A percentile compares a stretch with the other conserved stretches of the same genome.
Conservation (phyloP, 768 basidiomycete species). For the Xanthoconium purpureum region DNA sequence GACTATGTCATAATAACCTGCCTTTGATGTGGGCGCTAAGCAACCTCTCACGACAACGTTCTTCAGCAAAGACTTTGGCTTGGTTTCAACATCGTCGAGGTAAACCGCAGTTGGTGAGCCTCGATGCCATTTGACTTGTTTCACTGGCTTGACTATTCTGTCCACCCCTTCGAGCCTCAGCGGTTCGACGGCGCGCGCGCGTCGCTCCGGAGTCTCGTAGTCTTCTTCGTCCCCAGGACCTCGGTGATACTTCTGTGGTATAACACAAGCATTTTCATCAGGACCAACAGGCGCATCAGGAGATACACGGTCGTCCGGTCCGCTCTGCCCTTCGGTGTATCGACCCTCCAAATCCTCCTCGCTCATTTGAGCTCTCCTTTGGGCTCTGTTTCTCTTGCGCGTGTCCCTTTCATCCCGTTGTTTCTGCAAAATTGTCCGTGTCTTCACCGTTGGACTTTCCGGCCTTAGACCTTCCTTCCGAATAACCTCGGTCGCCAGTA, state of each 20-base stretch:
- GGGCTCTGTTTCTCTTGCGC: conserved; percentile 57
- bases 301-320: conserved; percentile 6
- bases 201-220: conserved; percentile 62
- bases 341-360: conserved; percentile 29
- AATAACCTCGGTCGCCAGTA: conserved; percentile 67
- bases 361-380: conserved; percentile 51
- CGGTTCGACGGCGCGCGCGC: conserved; percentile 40
- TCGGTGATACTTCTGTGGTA: conserved; percentile 43
- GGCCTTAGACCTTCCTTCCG: conserved; percentile 68
- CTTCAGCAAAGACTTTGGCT: conserved; percentile 42
- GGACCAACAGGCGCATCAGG: conserved; percentile 3
- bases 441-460: conserved; percentile 75
- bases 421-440: conserved; percentile 64
- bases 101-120: conserved; percentile 61
- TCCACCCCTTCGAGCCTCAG: conserved; percentile 36
- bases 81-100: conserved; percentile 61
- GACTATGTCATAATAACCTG: conserved; percentile 24
- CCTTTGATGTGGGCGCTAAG: conserved; percentile 66
- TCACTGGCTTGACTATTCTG: conserved; percentile 33
- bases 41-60: conserved; percentile 57
- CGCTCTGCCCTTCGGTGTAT: conserved; percentile 32
- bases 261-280: conserved; percentile 29
- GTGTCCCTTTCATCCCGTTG: conserved; percentile 59
- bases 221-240: conserved; percentile 83
- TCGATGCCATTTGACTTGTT: conserved; percentile 76